phyloP scores from a whole-genome alignment of 805 yeast species.

The Sungouiella thailandica region DNA sequence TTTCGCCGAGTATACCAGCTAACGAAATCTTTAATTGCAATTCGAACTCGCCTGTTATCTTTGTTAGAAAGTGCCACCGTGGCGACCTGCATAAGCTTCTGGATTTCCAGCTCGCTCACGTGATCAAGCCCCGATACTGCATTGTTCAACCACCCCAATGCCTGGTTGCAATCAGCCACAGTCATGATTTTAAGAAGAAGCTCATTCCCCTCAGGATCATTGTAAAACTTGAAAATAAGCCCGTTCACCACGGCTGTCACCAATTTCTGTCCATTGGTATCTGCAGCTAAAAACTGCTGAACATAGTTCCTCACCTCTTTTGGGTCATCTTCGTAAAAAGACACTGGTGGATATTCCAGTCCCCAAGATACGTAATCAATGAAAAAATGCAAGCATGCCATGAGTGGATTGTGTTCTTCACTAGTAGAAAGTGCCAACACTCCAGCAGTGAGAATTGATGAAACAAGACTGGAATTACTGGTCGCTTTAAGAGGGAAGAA shows the following conservation, averaged over 20 bases:
- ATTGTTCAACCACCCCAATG: slow-evolving; percentile 56
- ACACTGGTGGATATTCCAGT: slow-evolving; percentile 70
- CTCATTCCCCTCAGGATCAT: slow-evolving; percentile 74
- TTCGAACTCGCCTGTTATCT: slow-evolving; percentile 70
- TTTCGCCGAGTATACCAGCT: slow-evolving; percentile 81
- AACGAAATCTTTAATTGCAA: slow-evolving; percentile 69
- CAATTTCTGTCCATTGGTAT: slow-evolving; percentile 54
- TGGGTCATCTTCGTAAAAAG: slow-evolving; percentile 42
- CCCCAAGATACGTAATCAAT: slow-evolving; percentile 88
- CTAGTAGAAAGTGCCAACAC: slow-evolving; percentile 45
- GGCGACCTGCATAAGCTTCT: slow-evolving; percentile 54
- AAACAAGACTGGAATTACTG: slow-evolving; percentile 40
- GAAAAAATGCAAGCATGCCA: slow-evolving; percentile 66
- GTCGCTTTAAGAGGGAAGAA: slow-evolving; percentile 59
- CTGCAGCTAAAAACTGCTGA: slow-evolving; percentile 35
- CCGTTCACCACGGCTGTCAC: slow-evolving; percentile 55
- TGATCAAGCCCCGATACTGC: slow-evolving; percentile 57
- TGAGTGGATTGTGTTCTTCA: slow-evolving; percentile 68
- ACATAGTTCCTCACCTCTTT: slow-evolving; percentile 53
- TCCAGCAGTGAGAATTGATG: slow-evolving; percentile 54
- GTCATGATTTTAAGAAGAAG: slow-evolving; percentile 60
- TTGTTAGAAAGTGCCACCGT: slow-evolving; percentile 58
- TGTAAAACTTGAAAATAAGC: slow-evolving; percentile 64
- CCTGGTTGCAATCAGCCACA: slow-evolving; percentile 39
- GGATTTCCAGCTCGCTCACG: slow-evolving; percentile 63